A percentile compares a stretch with the other conserved stretches of the same genome.
Evolutionary conservation across 164 flowering plant genomes (phyloP).

Genomic region (Malania oleifera): DNA sequence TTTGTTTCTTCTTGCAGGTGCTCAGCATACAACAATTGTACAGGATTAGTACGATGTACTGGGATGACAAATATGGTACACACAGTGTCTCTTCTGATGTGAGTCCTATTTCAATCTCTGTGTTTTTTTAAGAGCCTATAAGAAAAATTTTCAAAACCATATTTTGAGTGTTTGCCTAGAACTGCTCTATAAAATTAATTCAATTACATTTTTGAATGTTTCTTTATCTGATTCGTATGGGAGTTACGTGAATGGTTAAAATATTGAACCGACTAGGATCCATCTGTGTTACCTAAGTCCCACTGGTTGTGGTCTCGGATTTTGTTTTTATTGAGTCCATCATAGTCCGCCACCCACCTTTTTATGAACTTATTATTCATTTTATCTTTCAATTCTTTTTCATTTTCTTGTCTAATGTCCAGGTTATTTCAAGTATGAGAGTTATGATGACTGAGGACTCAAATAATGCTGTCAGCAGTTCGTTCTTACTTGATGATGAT

Average conservation of each 20-base stretch:
- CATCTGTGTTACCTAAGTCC: neutral
- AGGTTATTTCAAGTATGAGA: constrained; percentile 96
- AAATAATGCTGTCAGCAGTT: constrained; percentile 81
- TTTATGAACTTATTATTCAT: neutral
- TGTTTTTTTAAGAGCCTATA: neutral
- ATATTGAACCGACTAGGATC: neutral
- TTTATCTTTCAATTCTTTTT: neutral
- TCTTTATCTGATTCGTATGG: no score
- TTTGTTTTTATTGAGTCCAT: neutral
- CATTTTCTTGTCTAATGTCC: constrained; percentile 3
- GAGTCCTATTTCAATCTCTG: constrained; percentile 21
- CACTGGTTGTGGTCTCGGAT: neutral
- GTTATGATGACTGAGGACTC: constrained; percentile 90
- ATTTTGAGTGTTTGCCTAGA: neutral
- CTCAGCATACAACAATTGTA: constrained; percentile 94
- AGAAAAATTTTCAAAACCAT: neutral
- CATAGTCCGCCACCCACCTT: neutral
- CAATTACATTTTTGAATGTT: neutral
- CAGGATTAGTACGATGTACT: constrained; percentile 97
- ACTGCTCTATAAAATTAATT: neutral
- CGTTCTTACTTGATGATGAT: constrained; percentile 87
- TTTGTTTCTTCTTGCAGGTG: constrained; percentile 40
- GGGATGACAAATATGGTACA: constrained; percentile 99
- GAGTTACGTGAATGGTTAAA: no score
- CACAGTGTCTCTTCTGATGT: constrained; percentile 94